phyloP scores from a whole-genome alignment of 495 filamentous ascomycete genomes.

The Xylaria bambusicola region DNA sequence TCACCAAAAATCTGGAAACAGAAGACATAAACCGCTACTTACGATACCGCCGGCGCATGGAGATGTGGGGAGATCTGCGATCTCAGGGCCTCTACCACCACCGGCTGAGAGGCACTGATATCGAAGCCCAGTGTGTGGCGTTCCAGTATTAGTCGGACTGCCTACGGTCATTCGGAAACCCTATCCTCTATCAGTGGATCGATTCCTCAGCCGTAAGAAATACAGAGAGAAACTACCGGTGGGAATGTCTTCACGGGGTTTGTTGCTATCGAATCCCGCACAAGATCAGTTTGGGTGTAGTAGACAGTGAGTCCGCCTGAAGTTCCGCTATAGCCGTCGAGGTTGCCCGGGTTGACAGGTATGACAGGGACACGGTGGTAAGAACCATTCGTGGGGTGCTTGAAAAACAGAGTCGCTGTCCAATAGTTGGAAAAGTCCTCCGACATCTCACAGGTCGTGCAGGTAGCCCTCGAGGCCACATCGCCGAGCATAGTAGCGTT shows the following conservation, averaged over 20 bases:
- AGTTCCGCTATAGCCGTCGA: conserved; percentile 15
- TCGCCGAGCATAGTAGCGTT: conserved; percentile 51
- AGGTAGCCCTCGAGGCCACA: conserved; percentile 41
- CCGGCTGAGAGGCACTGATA: conserved; percentile 48
- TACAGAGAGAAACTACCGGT: conserved; percentile 34
- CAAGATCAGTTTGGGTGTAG: conserved; percentile 52
- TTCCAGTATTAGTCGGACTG: conserved; percentile 37
- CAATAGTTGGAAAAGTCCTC: conserved; percentile 55
- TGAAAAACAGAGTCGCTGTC: conserved; percentile 56
- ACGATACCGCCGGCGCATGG: conserved; percentile 40
- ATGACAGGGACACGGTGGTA: conserved; percentile 54
- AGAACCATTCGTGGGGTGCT: conserved; percentile 50
- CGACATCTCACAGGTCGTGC: conserved; percentile 50
- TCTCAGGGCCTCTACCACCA: conserved; percentile 42
- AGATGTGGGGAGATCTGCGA: conserved; percentile 46
- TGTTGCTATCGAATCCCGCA: conserved; percentile 39
- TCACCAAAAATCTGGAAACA: neutral
- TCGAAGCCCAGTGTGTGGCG: conserved; percentile 41
- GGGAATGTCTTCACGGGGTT: conserved; percentile 46
- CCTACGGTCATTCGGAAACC: conserved; percentile 59
- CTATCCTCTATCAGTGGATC: conserved; percentile 29
- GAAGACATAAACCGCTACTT: neutral
- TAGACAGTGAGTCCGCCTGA: conserved; percentile 55
- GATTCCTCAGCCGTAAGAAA: conserved; percentile 30
- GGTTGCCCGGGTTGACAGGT: conserved; percentile 40